Base-by-base conservation (phyloP, 495 filamentous ascomycete species). In the Lentithecium fluviatile region DNA sequence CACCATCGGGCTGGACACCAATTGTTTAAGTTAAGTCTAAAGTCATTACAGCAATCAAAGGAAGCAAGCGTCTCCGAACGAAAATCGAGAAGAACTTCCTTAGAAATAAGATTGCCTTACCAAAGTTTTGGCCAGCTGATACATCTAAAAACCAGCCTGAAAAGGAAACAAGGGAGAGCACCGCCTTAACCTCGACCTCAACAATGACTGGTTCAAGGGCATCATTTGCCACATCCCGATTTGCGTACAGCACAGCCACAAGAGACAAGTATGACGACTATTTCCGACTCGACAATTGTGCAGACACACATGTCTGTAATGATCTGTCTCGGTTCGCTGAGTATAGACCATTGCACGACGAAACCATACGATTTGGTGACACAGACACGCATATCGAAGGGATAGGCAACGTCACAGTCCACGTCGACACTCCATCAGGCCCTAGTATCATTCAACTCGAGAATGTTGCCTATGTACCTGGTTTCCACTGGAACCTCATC, bases 301-400 rank as follows among this genome's bases (percentile, higher is more conserved):
- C 24, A 17, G 24, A 51, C 29, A 51, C 17, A 29, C 17, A 51
- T 51, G 17, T 51, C 24, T 51, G 24, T 29, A 51, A 51, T 51
- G 29, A 51, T 23, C 24, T 51, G 29, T 51, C 24, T 24, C 8
- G 23, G 12, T 51, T 51, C 29, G 29, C 17, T 51, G 10, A 17
- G 24, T 51, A 51, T 51, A 51, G 29, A 29, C 24, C 17, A 24
- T 24, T 51, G 17, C 17, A 51, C 8, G 17, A 51, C 17, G 17
- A 51, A 51, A 51, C 24, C 29, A 51, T 51, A 51, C 24, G 24
- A 29, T 51, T 51, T 51, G 29, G 47, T 29, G 17, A 51, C 17
- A 24, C 24, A 38, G 36, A 38, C 15, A 38, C 36, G 36, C 15
- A 38, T 15, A 15, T 38, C 15, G 15, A 38, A 15, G 36, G 36